Base-by-base conservation (phyloP, 306 rosid species). In the Cicer arietinum region DNA sequence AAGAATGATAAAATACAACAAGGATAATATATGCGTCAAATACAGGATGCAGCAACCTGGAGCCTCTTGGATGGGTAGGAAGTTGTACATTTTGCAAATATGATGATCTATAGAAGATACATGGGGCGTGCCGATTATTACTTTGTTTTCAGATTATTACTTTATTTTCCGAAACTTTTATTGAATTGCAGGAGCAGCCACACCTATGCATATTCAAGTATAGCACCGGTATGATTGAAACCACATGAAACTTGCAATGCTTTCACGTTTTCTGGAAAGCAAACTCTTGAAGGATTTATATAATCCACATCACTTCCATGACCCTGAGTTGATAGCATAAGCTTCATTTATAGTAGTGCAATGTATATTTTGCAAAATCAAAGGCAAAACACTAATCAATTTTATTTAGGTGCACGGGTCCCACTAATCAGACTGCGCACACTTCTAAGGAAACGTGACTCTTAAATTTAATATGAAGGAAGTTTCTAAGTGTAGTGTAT, bases 201-300 rank as follows among this genome's bases (percentile, higher is more conserved):
- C 67, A 77, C 52, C 84, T 79, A 89, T 17, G 69, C 39, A 82
- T 86, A 84, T 77, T 88, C 96, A 53, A 94, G 80, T 78, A 94
- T 81, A 67, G 96, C 96, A 76, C 92, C 98, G 11, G 94, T 94
- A 85, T 94, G 98, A 84, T 94, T 94, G 93, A 94, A 94, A 51
- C 98, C 98, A n/a, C 97, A 90, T 8, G 97, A 94, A 75, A 91
- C 80, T 77, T 91, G 92, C 67, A 94, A 73, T 40, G 94, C 96
- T 78, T 85, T 86, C 77, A 86, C 84, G 54, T 86, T 83, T 60
- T 82, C 83, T 75, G 86, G 88, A 11, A 94, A 61, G 56, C 62
- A 59, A 75, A 94, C 85, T 88, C 69, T 84, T 7, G 86, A 63
- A 42, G 98, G 98, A 67, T 81, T 83, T 80, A 91, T 80, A 58